Conservation (phyloP, 768 basidiomycete species). For the Krasilnikovozyma curviuscula region DNA sequence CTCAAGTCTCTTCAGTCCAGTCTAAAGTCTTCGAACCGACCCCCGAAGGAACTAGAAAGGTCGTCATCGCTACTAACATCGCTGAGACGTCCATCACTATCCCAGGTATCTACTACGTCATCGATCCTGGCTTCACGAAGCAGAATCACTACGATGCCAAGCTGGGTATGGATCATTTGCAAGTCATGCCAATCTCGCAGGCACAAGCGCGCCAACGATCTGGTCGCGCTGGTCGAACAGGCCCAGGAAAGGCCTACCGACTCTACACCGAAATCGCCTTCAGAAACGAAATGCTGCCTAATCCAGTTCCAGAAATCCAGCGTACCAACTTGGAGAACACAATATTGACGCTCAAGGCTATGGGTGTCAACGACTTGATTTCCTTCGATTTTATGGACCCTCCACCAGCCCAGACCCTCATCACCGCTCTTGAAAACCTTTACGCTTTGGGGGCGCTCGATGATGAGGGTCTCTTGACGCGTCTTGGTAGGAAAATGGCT, state of each 20-base stretch:
- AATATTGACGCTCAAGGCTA: conserved; percentile 88
- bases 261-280: conserved; percentile 96
- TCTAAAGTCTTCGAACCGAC: conserved; percentile 95
- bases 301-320: conserved; percentile 93
- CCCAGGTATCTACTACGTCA: conserved; percentile 95
- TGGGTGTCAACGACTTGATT: conserved; percentile 94
- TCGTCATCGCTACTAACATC: conserved; percentile 97
- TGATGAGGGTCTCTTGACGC: conserved; percentile 85
- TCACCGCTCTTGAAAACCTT: conserved; percentile 81
- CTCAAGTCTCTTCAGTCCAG: conserved; percentile 92
- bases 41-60: conserved; percentile 93
- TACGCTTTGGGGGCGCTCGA: conserved; percentile 92
- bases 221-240: conserved; percentile 91
- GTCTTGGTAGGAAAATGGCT: conserved; percentile 94
- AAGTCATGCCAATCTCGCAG: conserved; percentile 97
- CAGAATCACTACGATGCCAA: conserved; percentile 97
- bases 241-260: conserved; percentile 95
- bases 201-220: conserved; percentile 89
- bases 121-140: conserved; percentile 96
- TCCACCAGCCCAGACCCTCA: conserved; percentile 87
- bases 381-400: conserved; percentile 99
- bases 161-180: conserved; percentile 93
- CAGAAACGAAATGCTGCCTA: conserved; percentile 96
- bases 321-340: conserved; percentile 70
- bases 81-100: conserved; percentile 97